These are phyloP conservation scores for sorghum (Sorghum bicolor) DNA, from an alignment of 176 grass and related monocot species.

Conservation along the genomic window DNA sequence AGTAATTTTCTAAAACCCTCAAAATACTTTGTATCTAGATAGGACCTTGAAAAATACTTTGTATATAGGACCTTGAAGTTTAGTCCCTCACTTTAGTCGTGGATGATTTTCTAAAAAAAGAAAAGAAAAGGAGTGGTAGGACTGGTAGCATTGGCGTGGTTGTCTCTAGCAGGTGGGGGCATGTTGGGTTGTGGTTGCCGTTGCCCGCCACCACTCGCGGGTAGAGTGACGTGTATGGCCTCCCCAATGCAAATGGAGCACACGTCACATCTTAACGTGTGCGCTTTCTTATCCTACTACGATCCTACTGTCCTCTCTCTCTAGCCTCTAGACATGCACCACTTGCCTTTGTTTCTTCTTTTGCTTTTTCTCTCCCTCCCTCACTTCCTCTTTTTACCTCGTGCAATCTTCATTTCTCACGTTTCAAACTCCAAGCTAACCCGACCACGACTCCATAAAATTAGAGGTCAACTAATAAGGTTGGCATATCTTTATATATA, in stretches of 20 bases:
- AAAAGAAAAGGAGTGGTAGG: too few relatives aligned
- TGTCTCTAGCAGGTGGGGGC: not conserved
- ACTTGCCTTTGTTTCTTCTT: not conserved
- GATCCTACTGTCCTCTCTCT: not conserved
- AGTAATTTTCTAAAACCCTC: too few relatives aligned
- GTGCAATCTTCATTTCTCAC: not conserved
- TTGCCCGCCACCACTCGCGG: not conserved
- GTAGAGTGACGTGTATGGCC: not conserved
- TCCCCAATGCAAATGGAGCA: not conserved
- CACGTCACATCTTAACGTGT: conserved; percentile 4
- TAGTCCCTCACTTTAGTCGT: too few relatives aligned
- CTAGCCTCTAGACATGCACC: not conserved
- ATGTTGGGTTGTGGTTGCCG: not conserved
- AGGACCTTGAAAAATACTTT: too few relatives aligned
- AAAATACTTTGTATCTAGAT: too few relatives aligned
- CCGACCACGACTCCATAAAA: not conserved
- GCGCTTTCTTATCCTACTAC: conserved; percentile 26
- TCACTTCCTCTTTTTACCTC: not conserved
- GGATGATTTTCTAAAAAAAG: not conserved
- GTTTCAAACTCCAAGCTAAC: not conserved
- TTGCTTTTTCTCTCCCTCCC: not conserved
- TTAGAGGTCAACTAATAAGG: not conserved
- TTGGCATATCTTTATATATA: not conserved
- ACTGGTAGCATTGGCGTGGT: not conserved
- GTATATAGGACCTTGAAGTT: too few relatives aligned